Evolutionary conservation across 2,329 filamentous ascomycete genomes (phyloP).

Genomic region (Claviceps humidiphila): DNA sequence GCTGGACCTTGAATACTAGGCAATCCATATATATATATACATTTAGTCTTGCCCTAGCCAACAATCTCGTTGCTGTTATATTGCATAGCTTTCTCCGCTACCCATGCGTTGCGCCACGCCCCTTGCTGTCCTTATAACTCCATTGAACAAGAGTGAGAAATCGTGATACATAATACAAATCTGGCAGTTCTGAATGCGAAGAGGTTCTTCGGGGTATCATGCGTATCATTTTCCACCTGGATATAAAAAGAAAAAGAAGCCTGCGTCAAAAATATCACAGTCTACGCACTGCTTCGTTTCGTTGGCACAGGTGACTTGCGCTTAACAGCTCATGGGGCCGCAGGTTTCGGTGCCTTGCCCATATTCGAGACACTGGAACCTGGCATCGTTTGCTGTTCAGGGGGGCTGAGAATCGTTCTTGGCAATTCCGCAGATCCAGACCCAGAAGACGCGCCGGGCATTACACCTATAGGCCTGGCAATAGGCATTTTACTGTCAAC

Average conservation of each 20-base stretch:
- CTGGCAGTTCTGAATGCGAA: slow-evolving; percentile 9
- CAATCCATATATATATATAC: not conserved
- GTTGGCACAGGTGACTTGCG: slow-evolving; percentile 1
- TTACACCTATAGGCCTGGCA: slow-evolving; percentile 15
- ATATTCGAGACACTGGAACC: slow-evolving; percentile 18
- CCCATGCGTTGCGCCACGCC: slow-evolving; percentile 4
- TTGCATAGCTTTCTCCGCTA: not conserved
- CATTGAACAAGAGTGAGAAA: not conserved
- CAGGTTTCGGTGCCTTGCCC: slow-evolving; percentile 21
- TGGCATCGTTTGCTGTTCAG: slow-evolving; percentile 21
- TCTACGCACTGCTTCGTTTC: not conserved
- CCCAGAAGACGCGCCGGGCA: slow-evolving; percentile 12
- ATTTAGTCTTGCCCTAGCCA: not conserved
- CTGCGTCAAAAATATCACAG: not conserved
- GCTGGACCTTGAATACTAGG: not conserved
- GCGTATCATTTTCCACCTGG: slow-evolving; percentile 13
- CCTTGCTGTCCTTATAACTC: not conserved
- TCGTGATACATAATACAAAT: not conserved
- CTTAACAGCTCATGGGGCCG: slow-evolving; percentile 16
- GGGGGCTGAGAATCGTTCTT: slow-evolving; percentile 21
- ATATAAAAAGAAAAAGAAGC: not conserved
- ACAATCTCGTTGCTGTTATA: too few relatives aligned
- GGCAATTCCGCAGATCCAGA: slow-evolving; percentile 32
- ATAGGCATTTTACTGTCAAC: slow-evolving; percentile 12
- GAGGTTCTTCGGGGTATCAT: slow-evolving; percentile 24